Evolutionary conservation across 257 asterid genomes (phyloP).

Genomic region (Mentha longifolia): DNA sequence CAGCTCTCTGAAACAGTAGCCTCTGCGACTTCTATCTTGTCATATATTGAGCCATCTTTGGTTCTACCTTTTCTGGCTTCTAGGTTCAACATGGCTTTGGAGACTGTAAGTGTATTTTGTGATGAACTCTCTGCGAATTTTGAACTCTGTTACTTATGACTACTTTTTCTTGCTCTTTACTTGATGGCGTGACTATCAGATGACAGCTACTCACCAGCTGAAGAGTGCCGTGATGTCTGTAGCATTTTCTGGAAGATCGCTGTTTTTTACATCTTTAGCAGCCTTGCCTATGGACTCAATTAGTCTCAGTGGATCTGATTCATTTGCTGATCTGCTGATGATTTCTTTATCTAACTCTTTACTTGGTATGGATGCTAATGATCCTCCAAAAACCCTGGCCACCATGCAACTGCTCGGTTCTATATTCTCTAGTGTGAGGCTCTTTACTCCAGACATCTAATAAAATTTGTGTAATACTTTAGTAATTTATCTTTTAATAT

Average conservation of each 20-base stretch:
- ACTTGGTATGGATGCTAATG: slow-evolving; percentile 99
- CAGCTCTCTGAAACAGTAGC: slow-evolving; percentile 97
- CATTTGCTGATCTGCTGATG: slow-evolving; percentile 80
- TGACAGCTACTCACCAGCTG: slow-evolving; percentile 99
- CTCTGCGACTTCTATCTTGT: slow-evolving; percentile 85
- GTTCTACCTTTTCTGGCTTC: slow-evolving; percentile 92
- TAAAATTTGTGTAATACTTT: slow-evolving; percentile 13
- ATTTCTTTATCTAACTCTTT: slow-evolving; percentile 87
- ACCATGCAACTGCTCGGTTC: slow-evolving; percentile 97
- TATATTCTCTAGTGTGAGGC: slow-evolving; percentile 84
- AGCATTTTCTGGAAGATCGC: slow-evolving; percentile 87
- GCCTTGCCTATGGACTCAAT: slow-evolving; percentile 47
- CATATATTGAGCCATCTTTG: slow-evolving; percentile 89
- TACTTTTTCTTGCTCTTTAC: slow-evolving; percentile 32
- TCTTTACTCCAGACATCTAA: slow-evolving; percentile 29
- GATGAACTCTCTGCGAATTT: slow-evolving; percentile 3
- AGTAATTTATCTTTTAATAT: slow-evolving; percentile 43
- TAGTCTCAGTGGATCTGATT: slow-evolving; percentile 52
- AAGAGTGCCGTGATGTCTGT: slow-evolving; percentile 94
- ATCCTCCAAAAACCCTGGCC: slow-evolving; percentile 99
- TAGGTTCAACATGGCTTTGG: slow-evolving; percentile 98
- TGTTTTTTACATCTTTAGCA: slow-evolving; percentile 67
- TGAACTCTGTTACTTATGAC: slow-evolving; percentile 2
- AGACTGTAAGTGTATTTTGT: slow-evolving; percentile 71
- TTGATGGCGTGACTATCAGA: slow-evolving; percentile 53